Conservation (phyloP, 768 basidiomycete species). For the Xerocomellus amylosporus region DNA sequence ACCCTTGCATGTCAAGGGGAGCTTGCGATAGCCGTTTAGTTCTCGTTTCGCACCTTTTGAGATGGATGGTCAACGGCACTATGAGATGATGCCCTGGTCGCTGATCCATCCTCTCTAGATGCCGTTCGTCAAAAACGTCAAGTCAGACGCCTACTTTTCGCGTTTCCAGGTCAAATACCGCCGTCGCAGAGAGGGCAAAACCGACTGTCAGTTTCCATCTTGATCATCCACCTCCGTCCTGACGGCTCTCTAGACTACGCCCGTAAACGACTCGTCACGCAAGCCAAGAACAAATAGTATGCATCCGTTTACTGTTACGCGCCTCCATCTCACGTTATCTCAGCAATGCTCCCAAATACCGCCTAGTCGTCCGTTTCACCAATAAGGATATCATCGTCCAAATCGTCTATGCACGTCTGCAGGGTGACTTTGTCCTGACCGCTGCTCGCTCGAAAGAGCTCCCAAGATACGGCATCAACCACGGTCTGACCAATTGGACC, state of each 20-base stretch:
- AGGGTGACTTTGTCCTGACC: conserved; percentile 92
- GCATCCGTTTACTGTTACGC: conserved; percentile 22
- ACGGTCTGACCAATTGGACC: conserved; percentile 98
- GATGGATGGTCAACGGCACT: conserved; percentile 32
- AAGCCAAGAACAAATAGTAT: conserved; percentile 99
- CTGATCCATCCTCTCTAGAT: conserved; percentile 43
- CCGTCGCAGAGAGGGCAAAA: conserved; percentile 96
- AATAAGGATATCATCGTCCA: conserved; percentile 96
- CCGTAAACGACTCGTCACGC: conserved; percentile 92
- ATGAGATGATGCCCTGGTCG: conserved; percentile 26
- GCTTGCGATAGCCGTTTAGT: background rate
- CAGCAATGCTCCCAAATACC: conserved; percentile 96
- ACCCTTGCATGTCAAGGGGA: background rate
- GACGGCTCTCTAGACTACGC: conserved; percentile 74
- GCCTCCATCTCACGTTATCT: conserved; percentile 5
- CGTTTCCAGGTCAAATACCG: conserved; percentile 99
- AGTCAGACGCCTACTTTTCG: conserved; percentile 97
- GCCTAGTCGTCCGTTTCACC: conserved; percentile 97
- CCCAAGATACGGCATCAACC: conserved; percentile 93
- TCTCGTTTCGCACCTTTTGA: conserved; percentile 2
- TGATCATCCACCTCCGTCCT: conserved; percentile 1
- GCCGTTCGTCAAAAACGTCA: conserved; percentile 98
- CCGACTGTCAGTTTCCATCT: conserved; percentile 71
- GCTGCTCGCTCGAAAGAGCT: conserved; percentile 90
- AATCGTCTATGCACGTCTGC: conserved; percentile 94